A percentile compares a stretch with the other conserved stretches of the same genome.
Evolutionary conservation across 371 early-diverging fungal species (phyloP).

Genomic region (Apophysomyces variabilis): DNA sequence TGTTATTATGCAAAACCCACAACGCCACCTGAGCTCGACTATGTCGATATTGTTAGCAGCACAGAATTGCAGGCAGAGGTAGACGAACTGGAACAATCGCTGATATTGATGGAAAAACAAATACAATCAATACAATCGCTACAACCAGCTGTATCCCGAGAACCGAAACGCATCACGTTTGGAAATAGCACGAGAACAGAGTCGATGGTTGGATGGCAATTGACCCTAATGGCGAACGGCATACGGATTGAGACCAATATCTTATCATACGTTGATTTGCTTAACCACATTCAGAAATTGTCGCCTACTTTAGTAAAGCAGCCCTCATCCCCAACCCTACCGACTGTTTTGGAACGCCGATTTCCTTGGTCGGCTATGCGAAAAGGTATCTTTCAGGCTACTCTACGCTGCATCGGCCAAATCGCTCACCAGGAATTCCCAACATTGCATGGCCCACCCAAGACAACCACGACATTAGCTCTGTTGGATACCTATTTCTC

Average conservation of each 20-base stretch:
- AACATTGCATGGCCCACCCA: background rate
- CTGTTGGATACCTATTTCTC: constrained; percentile 39
- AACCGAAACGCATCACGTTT: background rate
- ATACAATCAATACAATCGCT: constrained; percentile 15
- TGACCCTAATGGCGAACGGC: constrained; percentile 19
- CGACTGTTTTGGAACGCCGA: background rate
- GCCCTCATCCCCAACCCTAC: background rate
- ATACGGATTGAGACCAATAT: constrained; percentile 31
- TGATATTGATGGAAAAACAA: constrained; percentile 18
- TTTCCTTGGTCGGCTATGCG: constrained; percentile 11
- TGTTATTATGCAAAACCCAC: constrained; percentile 24
- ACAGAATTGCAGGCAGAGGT: constrained; percentile 6
- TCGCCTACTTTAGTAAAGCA: constrained; percentile 9
- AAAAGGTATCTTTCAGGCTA: constrained; percentile 22
- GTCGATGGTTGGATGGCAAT: constrained; percentile 11
- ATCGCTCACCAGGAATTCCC: constrained; percentile 9
- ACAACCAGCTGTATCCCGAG: background rate
- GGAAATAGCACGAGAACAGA: background rate
- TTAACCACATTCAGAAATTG: constrained; percentile 16
- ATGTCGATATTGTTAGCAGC: constrained; percentile 9
- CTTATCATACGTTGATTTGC: constrained; percentile 21
- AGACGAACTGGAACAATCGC: constrained; percentile 13
- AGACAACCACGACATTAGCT: constrained; percentile 17
- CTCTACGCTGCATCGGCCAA: constrained; percentile 18
- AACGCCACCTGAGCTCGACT: background rate